Base-by-base conservation (phyloP, 345 rosid genomes). In the Laguncularia racemosa region DNA sequence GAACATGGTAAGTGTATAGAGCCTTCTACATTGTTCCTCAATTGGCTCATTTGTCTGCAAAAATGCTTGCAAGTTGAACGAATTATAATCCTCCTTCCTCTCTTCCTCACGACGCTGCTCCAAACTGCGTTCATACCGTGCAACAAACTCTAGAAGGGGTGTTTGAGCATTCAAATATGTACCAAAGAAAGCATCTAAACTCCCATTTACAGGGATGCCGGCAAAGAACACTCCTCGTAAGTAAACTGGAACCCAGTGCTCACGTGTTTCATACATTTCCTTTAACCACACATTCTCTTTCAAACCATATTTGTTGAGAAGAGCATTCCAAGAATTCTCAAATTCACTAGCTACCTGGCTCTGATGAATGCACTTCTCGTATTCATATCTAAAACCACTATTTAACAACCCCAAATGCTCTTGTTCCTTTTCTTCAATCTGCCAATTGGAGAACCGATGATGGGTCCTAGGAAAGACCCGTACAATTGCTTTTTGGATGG, bases 401-500 rank as follows among this genome's bases (percentile, higher is more conserved):
- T 87, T 64, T 78, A 82, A 38, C 9, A 76, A 60, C 67, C 78
- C 73, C 28, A 88, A 78, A 71, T 60, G 71, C 60, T 88, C 96
- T 21, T 56, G 59, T 65, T 88, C 95, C 23, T 81, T 88, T 44
- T 66, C 78, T 73, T 75, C 75, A 44, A 84, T 66, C 69, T 91
- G 98, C 89, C 95, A 84, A 70, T 58, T 60, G 21, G 95, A 91
- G 64, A 82, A 88, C 18, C 89, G 77, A 66, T 88, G 92, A 71
- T 77, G 86, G 14, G 91, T 78, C 65, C 76, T 71, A 0, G 98
- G 96, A 48, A 91, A 88, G 50, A 84, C 89, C 21, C 71, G 76
- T 10, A 74, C 70, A 52, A 91, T 73, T 50, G 96, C 95, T 63
- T 84, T 83, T 59, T 79, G 83, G 48, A 91, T 81, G 64, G 84